A percentile compares a stretch with the other conserved stretches of the same genome.
Evolutionary conservation across 176 grass and related monocot genomes (phyloP).

Genomic region (Oryza brachyantha): DNA sequence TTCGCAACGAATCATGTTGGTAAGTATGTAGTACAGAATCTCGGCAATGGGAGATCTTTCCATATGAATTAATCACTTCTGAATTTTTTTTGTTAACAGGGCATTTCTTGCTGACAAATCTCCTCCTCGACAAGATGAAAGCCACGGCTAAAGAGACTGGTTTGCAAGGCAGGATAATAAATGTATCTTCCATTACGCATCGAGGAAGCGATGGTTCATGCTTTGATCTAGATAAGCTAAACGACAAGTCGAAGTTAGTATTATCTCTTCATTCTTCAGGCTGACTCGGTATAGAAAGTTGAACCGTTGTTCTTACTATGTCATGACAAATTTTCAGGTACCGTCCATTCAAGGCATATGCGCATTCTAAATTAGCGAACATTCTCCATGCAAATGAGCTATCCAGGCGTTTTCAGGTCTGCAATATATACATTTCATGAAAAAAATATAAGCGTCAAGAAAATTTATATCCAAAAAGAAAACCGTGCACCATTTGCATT

Average conservation of each 20-base stretch:
- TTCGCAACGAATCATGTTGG: constrained; percentile 66
- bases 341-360: constrained; percentile 32
- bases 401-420: constrained; percentile 53
- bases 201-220: constrained; percentile 35
- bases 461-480: background rate
- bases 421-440: background rate
- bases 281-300: background rate
- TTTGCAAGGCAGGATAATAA: constrained; percentile 66
- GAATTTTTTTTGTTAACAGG: constrained; percentile 31
- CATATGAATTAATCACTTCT: background rate
- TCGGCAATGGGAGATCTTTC: background rate
- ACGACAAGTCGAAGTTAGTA: constrained; percentile 44
- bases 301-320: background rate
- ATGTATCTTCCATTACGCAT: constrained; percentile 54
- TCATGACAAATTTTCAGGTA: constrained; percentile 46
- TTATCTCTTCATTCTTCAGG: background rate
- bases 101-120: constrained; percentile 71
- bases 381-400: constrained; percentile 80
- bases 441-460: background rate
- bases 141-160: constrained; percentile 51
- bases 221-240: constrained; percentile 54
- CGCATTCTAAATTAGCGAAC: constrained; percentile 72
- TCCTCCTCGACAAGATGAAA: constrained; percentile 75
- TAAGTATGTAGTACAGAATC: background rate
- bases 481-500: background rate